Evolutionary conservation across 768 basidiomycete species (phyloP), one percentile per base, ranked within the genome.

Genomic region (Ramaria sp.): DNA sequence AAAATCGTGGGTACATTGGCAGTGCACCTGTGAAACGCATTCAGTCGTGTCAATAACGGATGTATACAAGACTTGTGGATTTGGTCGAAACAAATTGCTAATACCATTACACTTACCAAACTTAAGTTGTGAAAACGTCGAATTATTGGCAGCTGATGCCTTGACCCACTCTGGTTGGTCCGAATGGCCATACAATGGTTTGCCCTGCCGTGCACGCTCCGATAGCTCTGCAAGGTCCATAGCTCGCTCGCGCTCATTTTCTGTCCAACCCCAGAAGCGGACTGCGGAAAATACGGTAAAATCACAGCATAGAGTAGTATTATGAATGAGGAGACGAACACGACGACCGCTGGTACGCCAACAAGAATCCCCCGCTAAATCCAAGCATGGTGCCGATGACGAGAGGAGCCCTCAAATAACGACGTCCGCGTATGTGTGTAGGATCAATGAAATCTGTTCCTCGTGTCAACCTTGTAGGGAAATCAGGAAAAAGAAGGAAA

Each of bases 211-310:
- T 3, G 82, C 86, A 22, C 81, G 82, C 61, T 87, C 81, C 47
- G 79, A 81, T 45, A 98, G 74, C 69, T 98, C 95, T 15, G 75
- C 76, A 41, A 83, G 65, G 67, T 97, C 95, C 70, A 74, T 77
- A 51, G 80, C 80, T 62, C 87, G 80, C 69, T 98, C 95, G 15
- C 80, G 76, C 61, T 81, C 79, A 71, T 95, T 95, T 71, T 95
- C 91, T 6, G 81, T 73, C 91, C 91, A 94, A 52, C 91, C 91
- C 90, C 89, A 93, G 75, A 95, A 90, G n/a, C 91, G 91, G 67
- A 81, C 89, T 91, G 65, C 11, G 39, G 52, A 53, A 43, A 49
- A 30, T 43, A 43, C n/a, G n/a, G 17, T 43, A 48, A 33, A 41
- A 46, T 64, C 64, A 15, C 24, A 22, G 22, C 24, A 37, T 15